Evolutionary conservation across 225 moss, liverwort and hornwort genomes (phyloP).

Genomic region (Neckera pumila): DNA sequence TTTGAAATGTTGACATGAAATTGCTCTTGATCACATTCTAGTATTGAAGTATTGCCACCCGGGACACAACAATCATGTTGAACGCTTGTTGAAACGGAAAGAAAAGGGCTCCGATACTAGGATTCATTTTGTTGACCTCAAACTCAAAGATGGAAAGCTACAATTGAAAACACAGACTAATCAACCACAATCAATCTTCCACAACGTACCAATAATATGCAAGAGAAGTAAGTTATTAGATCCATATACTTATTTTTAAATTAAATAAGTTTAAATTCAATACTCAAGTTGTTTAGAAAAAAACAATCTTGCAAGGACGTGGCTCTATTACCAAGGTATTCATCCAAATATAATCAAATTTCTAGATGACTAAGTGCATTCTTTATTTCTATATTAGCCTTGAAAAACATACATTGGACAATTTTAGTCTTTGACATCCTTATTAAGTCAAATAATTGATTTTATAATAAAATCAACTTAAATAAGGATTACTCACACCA

Average conservation of each 20-base stretch:
- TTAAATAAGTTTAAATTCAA: not conserved
- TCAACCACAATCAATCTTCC: not conserved
- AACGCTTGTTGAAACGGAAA: slow-evolving; percentile 1
- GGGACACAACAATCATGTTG: slow-evolving; percentile 1
- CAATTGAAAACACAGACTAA: not conserved
- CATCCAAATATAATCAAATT: too few species aligned
- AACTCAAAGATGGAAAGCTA: slow-evolving; percentile 6
- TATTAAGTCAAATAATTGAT: not conserved
- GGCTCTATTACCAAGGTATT: not conserved
- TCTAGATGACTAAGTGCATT: not conserved
- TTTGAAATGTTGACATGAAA: not conserved
- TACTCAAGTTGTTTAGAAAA: not conserved
- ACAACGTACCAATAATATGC: slow-evolving; percentile 10
- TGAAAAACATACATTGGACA: too few species aligned
- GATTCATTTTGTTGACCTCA: not conserved
- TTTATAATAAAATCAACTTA: not conserved
- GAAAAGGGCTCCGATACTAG: not conserved
- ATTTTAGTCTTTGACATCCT: rapidly evolving
- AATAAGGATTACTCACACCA: rapidly evolving
- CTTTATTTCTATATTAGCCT: not conserved
- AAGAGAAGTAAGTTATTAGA: not conserved
- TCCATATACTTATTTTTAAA: not conserved
- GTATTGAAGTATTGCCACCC: slow-evolving; percentile 25
- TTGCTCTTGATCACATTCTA: not conserved
- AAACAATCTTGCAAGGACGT: not conserved